Evolutionary conservation across 2,329 filamentous ascomycete genomes (phyloP), one percentile per base, ranked within the genome.

Genomic region (Hypoxylon sp.): DNA sequence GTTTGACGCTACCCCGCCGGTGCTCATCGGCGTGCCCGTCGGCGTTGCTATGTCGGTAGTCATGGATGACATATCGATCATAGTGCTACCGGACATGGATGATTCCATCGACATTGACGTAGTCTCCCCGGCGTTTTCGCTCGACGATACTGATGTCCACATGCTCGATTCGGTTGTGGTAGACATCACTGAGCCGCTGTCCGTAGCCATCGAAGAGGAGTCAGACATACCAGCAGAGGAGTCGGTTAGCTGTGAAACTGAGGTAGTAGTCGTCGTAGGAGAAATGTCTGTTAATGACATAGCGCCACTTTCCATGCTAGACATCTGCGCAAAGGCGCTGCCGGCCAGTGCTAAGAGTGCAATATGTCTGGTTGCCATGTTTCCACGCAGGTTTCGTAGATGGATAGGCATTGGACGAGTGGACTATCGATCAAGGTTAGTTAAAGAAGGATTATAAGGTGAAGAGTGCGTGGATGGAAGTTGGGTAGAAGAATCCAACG

Each of bases 351-450:
- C 72, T 28, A 76, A 45, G 50, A 74, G 48, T 34, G 65, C 52
- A 55, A 72, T 51, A 56, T 50, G 62, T 59, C 72, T 76, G 43
- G 73, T 46, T 1, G 67, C 58, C 75, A 77, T 77, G 5, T 68
- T 73, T 46, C 21, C 50, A 38, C 41, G 63, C 51, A 25, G n/a
- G 23, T 43, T 60, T n/a, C 23, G 30, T 28, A 6, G 45, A 23
- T 32, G 28, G 32, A 14, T 6, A 5, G 25, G n/a, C 23, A 4
- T 23, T 17, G 25, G 23, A 36, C 5, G 45, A 57, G 43, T 30
- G 48, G 56, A 60, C 14, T 14, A n/a, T 51, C 6, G 58, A 53
- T 48, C 14, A 34, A 10, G 49, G 17, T 36, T 4, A 41, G 17
- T 19, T 51, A 52, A 45, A 38, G 21, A 51, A n/a, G 52, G 17